A percentile compares a stretch with the other conserved stretches of the same genome.
These are phyloP conservation scores for Cercophora samala DNA, from an alignment of 495 filamentous ascomycete genomes.

Conservation along the genomic window DNA sequence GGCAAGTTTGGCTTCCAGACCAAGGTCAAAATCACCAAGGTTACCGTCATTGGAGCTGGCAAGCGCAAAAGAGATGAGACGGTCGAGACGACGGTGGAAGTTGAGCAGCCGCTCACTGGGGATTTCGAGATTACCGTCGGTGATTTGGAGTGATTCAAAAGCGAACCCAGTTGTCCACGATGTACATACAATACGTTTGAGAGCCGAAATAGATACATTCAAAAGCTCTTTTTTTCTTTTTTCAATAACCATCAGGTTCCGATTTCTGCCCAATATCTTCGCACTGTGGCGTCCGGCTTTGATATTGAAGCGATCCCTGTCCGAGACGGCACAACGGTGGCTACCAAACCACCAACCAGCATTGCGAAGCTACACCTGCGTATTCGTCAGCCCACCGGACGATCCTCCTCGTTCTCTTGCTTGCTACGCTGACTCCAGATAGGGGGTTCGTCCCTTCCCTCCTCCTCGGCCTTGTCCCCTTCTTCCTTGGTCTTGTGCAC, in stretches of 20 bases:
- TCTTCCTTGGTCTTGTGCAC: slow-evolving; percentile 62
- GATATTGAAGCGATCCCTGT: no score
- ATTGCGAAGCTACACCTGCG: neutral
- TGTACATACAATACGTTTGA: neutral
- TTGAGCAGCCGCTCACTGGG: slow-evolving; percentile 17
- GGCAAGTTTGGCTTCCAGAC: slow-evolving; percentile 54
- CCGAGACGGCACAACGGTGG: no score
- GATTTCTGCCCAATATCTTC: no score
- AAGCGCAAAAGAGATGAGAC: slow-evolving; percentile 14
- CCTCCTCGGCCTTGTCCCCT: slow-evolving; percentile 58
- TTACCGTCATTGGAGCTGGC: slow-evolving; percentile 53
- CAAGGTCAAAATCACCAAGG: slow-evolving; percentile 50
- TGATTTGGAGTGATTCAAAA: neutral
- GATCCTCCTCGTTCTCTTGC: slow-evolving; percentile 55
- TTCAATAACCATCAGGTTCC: no score
- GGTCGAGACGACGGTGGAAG: slow-evolving; percentile 11
- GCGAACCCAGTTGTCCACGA: neutral
- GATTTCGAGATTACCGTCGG: slow-evolving; percentile 15
- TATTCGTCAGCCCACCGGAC: slow-evolving; percentile 40
- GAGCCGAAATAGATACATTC: no score
- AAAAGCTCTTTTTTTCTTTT: no score
- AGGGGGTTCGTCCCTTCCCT: slow-evolving; percentile 58
- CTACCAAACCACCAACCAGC: neutral
- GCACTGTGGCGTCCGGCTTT: no score
- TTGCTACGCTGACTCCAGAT: slow-evolving; percentile 55